Evolutionary conservation across 202 grass and related monocot species (phyloP).

Genomic region (Panicum virgatum): DNA sequence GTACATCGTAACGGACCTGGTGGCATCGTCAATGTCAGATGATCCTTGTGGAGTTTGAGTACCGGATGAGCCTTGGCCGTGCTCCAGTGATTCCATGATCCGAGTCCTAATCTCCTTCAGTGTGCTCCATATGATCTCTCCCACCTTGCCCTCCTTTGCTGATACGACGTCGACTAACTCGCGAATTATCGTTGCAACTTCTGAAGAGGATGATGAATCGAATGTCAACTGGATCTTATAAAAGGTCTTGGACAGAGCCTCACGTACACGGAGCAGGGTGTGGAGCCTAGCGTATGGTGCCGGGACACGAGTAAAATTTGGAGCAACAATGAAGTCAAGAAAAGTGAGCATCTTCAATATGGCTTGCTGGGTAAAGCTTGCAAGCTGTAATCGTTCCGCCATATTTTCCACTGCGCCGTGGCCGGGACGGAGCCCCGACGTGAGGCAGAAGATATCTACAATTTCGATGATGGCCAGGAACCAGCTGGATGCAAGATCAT

Average conservation of each 20-base stretch:
- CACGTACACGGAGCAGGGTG: background rate
- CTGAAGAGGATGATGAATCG: background rate
- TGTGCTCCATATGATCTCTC: background rate
- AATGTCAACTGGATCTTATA: background rate
- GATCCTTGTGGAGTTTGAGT: background rate
- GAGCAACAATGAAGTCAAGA: too few relatives aligned
- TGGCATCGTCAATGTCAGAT: background rate
- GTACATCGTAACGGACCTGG: accelerated
- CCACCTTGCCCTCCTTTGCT: background rate
- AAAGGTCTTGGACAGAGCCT: background rate
- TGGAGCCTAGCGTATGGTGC: too few relatives aligned
- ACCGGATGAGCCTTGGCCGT: too few relatives aligned
- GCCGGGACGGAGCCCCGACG: too few relatives aligned
- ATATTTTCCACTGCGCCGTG: too few relatives aligned
- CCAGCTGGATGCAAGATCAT: too few relatives aligned
- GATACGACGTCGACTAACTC: background rate
- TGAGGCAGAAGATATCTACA: too few relatives aligned
- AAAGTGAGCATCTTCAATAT: too few relatives aligned
- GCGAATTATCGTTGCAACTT: background rate
- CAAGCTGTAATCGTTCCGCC: too few relatives aligned
- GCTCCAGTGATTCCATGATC: background rate
- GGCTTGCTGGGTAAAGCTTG: too few relatives aligned
- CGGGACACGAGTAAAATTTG: too few relatives aligned
- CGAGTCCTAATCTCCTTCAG: background rate
- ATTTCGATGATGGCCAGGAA: too few relatives aligned